These are phyloP conservation scores for Tylopilus sp. DNA, from an alignment of 768 basidiomycete genomes.

Conservation along the genomic window DNA sequence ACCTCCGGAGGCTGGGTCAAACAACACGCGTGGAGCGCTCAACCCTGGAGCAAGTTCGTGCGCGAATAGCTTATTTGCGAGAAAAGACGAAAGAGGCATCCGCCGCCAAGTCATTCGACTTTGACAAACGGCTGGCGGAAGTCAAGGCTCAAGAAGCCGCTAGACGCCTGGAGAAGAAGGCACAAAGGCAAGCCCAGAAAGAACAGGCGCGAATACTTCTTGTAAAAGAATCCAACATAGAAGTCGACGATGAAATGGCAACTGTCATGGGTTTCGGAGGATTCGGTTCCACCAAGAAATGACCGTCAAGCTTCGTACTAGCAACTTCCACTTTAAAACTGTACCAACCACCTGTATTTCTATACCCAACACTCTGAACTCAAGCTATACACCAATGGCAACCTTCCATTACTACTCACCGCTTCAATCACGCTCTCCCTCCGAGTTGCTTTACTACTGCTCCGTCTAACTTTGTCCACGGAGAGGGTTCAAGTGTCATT, in stretches of 20 bases:
- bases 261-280: conserved; percentile 89
- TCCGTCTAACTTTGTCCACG: too few relatives aligned
- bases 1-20: conserved; percentile 92
- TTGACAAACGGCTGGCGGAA: conserved; percentile 83
- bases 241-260: conserved; percentile 65
- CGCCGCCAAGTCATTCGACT: conserved; percentile 88
- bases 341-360: conserved; percentile 18
- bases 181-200: conserved; percentile 74
- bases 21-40: conserved; percentile 89
- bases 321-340: background rate
- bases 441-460: background rate
- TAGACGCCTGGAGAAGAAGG: conserved; percentile 69
- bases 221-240: conserved; percentile 45
- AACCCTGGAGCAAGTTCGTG: conserved; percentile 88
- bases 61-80: conserved; percentile 81
- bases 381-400: background rate
- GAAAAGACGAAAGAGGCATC: conserved; percentile 84
- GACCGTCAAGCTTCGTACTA: conserved; percentile 14
- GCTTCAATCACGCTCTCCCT: conserved; percentile 9
- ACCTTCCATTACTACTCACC: background rate
- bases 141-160: conserved; percentile 71
- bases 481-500: too few relatives aligned
- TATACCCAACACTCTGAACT: conserved; percentile 5
- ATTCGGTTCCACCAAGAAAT: conserved; percentile 86
- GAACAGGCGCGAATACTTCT: conserved; percentile 68